Conservation (phyloP, 2,329 filamentous ascomycete species). For the Neopestalotiopsis sp. region DNA sequence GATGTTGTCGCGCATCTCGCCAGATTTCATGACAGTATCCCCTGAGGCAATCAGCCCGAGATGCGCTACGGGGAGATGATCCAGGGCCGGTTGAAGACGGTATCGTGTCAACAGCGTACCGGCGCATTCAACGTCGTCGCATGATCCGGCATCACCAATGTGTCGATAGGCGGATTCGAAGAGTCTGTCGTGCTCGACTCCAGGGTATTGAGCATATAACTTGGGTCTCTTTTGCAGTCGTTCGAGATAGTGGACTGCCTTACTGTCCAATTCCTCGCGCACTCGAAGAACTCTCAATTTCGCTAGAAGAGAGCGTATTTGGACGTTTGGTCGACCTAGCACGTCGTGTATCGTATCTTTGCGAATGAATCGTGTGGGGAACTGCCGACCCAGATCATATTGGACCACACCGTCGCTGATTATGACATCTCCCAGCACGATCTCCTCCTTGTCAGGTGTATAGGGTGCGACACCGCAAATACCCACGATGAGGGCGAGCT, state of each 20-base stretch:
- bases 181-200: neutral
- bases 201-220: neutral
- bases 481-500: conserved; percentile 39
- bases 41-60: neutral
- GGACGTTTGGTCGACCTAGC: conserved; percentile 4
- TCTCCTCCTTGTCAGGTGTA: conserved; percentile 26
- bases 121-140: neutral
- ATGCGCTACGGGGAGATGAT: neutral
- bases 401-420: conserved; percentile 39
- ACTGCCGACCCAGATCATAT: conserved; percentile 37
- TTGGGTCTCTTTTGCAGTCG: neutral
- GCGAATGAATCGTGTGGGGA: conserved; percentile 24
- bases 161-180: neutral
- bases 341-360: conserved; percentile 19
- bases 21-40: neutral
- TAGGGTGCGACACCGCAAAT: conserved; percentile 36
- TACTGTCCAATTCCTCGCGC: neutral
- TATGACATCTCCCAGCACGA: conserved; percentile 39
- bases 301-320: conserved; percentile 33
- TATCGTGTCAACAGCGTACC: neutral
- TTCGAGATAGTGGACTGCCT: neutral
- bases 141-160: neutral
- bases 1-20: neutral
- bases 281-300: too few species aligned
- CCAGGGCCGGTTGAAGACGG: neutral